Evolutionary conservation across 192 early-diverging fungal species (phyloP).

Genomic region (Coemansia aciculifera): DNA sequence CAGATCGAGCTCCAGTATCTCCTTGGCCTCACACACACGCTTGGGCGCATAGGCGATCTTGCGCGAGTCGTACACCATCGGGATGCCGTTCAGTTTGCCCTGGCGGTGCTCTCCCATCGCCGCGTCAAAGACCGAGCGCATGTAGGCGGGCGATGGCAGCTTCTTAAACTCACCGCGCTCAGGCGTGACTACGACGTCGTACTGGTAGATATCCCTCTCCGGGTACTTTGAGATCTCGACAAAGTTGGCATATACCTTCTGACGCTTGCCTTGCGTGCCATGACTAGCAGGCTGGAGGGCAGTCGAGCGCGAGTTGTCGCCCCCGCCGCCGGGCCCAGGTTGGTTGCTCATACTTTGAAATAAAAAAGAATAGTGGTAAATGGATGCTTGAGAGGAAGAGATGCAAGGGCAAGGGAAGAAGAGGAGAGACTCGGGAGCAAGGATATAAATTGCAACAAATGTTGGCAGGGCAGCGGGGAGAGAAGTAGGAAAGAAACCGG

Average conservation of each 20-base stretch:
- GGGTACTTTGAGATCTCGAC: slow-evolving; percentile 72
- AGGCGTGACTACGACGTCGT: slow-evolving; percentile 79
- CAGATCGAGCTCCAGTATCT: slow-evolving; percentile 62
- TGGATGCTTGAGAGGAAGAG: background rate
- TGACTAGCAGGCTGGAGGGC: background rate
- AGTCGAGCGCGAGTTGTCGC: background rate
- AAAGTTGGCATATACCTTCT: slow-evolving; percentile 68
- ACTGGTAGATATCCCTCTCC: slow-evolving; percentile 76
- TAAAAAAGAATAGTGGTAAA: background rate
- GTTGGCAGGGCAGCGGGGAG: too few relatives aligned
- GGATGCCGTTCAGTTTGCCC: slow-evolving; percentile 60
- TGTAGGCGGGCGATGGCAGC: slow-evolving; percentile 50
- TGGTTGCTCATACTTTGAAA: background rate
- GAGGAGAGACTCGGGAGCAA: background rate
- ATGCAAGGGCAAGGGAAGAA: background rate
- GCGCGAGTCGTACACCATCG: slow-evolving; percentile 83
- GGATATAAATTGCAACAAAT: too few relatives aligned
- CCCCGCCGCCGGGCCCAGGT: background rate
- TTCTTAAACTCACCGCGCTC: slow-evolving; percentile 33
- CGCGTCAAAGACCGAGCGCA: slow-evolving; percentile 72
- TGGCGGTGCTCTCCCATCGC: slow-evolving; percentile 45
- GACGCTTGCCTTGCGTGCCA: slow-evolving; percentile 52
- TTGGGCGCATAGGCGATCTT: slow-evolving; percentile 82
- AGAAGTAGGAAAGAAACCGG: too few relatives aligned
- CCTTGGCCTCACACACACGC: slow-evolving; percentile 69